These are phyloP conservation scores for Solanum chaucha DNA, from an alignment of 257 asterid genomes.

Conservation along the genomic window DNA sequence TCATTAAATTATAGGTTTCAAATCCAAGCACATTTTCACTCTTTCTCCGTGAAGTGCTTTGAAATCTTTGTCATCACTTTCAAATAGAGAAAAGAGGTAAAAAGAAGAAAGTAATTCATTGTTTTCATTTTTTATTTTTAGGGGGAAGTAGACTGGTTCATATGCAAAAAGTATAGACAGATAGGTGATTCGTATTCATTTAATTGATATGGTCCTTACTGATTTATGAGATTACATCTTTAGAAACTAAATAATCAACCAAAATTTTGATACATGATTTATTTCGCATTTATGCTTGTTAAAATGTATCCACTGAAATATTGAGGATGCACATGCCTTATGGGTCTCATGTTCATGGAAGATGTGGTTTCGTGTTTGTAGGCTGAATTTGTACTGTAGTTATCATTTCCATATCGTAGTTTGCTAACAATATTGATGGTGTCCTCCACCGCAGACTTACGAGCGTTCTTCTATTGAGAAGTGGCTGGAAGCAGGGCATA, in stretches of 20 bases:
- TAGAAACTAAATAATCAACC: neutral
- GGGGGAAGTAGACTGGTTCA: neutral
- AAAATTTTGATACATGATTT: neutral
- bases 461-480: conserved; percentile 84
- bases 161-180: neutral
- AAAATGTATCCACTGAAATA: neutral
- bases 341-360: neutral
- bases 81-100: neutral
- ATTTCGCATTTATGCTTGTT: neutral
- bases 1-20: neutral
- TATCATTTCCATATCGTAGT: neutral
- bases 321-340: neutral
- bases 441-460: conserved; percentile 50
- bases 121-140: neutral
- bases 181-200: neutral
- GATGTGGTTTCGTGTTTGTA: neutral
- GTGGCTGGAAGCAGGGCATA: conserved; percentile 87
- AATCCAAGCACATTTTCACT: neutral
- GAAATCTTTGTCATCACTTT: neutral
- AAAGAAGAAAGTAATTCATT: neutral
- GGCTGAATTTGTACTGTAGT: neutral
- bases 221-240: neutral
- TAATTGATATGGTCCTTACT: neutral
- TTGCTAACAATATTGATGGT: neutral
- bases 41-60: neutral